Evolutionary conservation across 2,329 filamentous ascomycete genomes (phyloP).

Genomic region (Fusarium tuaranense): DNA sequence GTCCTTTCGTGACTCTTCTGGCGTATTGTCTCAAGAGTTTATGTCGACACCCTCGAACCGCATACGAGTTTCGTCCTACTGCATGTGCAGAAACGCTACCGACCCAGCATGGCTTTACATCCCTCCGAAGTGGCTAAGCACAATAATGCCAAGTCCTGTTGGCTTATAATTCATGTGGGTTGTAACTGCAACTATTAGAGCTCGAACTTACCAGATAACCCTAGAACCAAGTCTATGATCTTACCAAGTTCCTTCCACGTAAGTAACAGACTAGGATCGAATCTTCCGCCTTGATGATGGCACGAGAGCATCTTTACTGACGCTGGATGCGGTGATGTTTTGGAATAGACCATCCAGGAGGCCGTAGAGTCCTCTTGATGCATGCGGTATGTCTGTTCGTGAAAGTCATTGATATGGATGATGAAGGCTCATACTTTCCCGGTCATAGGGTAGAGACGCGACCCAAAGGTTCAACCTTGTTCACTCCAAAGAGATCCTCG

Average conservation of each 20-base stretch:
- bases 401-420: fast-evolving
- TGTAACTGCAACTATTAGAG: neutral
- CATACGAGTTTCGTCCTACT: neutral
- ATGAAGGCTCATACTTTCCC: neutral
- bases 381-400: constrained; percentile 5
- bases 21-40: neutral
- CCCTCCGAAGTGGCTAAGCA: constrained; percentile 17
- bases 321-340: fast-evolving
- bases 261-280: neutral
- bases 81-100: no score
- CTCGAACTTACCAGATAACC: neutral
- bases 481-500: constrained; percentile 20
- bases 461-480: constrained; percentile 21
- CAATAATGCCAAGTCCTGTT: constrained; percentile 22
- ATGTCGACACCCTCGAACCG: no score
- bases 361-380: constrained; percentile 24
- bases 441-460: constrained; percentile 16
- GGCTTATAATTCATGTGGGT: constrained; percentile 28
- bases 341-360: constrained; percentile 16
- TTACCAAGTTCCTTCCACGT: constrained; percentile 27
- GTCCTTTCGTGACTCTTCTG: no score
- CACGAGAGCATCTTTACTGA: neutral
- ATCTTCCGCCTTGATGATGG: neutral
- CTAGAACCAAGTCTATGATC: constrained; percentile 21
- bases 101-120: constrained; percentile 5